Evolutionary conservation across 202 grass and related monocot genomes (phyloP).

Genomic region (Setaria viridis): DNA sequence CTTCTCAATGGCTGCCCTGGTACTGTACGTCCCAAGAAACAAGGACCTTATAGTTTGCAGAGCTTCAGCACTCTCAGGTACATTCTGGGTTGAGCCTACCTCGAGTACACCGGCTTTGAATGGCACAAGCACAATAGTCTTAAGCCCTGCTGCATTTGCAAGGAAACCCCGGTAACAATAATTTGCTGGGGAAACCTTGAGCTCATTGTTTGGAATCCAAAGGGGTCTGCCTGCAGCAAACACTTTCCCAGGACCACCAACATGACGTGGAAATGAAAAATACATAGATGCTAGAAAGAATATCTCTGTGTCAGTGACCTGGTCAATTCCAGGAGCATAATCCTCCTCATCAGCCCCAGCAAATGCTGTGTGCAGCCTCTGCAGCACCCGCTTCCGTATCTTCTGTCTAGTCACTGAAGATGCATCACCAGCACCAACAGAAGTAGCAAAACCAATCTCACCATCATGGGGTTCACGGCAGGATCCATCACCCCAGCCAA

Average conservation of each 20-base stretch:
- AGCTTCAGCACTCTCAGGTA: conserved; percentile 65
- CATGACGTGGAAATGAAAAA: conserved; percentile 78
- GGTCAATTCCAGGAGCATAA: conserved; percentile 77
- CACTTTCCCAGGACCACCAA: conserved; percentile 79
- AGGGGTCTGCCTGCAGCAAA: conserved; percentile 74
- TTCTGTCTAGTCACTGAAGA: conserved; percentile 56
- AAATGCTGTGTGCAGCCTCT: conserved; percentile 71
- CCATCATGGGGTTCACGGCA: conserved; percentile 71
- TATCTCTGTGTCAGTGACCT: conserved; percentile 93
- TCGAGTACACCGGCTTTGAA: conserved; percentile 92
- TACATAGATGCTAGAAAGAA: conserved; percentile 98
- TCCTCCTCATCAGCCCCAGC: conserved; percentile 79
- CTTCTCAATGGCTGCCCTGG: conserved; percentile 44
- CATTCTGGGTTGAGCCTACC: conserved; percentile 77
- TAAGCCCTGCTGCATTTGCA: conserved; percentile 73
- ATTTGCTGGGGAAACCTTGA: conserved; percentile 58
- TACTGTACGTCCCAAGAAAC: conserved; percentile 55
- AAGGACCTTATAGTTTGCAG: conserved; percentile 75
- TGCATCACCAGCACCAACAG: conserved; percentile 30
- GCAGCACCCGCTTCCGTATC: conserved; percentile 71
- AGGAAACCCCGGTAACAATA: conserved; percentile 92
- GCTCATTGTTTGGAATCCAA: conserved; percentile 70
- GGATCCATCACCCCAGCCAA: conserved; percentile 94
- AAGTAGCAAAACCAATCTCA: conserved; percentile 53
- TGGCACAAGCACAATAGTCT: conserved; percentile 84